Conservation (phyloP, 352 stramenopile species). For the Globisporangium lucens region DNA sequence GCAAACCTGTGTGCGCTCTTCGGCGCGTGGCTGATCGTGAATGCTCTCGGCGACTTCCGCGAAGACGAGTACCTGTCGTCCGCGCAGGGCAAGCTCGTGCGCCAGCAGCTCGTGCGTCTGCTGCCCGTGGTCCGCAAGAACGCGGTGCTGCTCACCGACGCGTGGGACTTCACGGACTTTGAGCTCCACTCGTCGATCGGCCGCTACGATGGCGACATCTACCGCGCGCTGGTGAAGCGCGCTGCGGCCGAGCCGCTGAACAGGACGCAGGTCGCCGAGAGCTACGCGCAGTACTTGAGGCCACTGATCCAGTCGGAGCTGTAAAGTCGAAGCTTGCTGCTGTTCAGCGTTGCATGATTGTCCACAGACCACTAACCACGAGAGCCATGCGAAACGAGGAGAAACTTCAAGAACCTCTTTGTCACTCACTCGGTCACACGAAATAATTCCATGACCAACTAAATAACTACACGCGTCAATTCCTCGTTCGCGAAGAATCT, state of each 20-base stretch:
- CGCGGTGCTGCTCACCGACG: constrained; percentile 35
- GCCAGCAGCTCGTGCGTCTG: constrained; percentile 23
- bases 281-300: constrained; percentile 55
- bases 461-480: no score
- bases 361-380: no score
- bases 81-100: constrained; percentile 23
- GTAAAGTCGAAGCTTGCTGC: constrained; percentile 14
- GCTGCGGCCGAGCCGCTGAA: constrained; percentile 57
- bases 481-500: no score
- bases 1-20: constrained; percentile 27
- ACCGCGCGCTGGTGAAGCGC: constrained; percentile 50
- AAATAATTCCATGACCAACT: no score
- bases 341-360: no score
- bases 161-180: constrained; percentile 48
- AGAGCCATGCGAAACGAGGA: no score
- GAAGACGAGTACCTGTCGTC: constrained; percentile 41
- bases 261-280: constrained; percentile 45
- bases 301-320: constrained; percentile 34
- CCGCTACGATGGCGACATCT: constrained; percentile 70
- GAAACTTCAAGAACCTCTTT: no score
- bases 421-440: no score
- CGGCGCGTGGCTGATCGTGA: constrained; percentile 27
- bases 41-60: constrained; percentile 38
- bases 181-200: constrained; percentile 71
- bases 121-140: constrained; percentile 35